Percentiles rank a stretch among this genome's conserved stretches.
phyloP scores from a whole-genome alignment of 176 grass and related monocot genomes.

The Alloteropsis semialata region DNA sequence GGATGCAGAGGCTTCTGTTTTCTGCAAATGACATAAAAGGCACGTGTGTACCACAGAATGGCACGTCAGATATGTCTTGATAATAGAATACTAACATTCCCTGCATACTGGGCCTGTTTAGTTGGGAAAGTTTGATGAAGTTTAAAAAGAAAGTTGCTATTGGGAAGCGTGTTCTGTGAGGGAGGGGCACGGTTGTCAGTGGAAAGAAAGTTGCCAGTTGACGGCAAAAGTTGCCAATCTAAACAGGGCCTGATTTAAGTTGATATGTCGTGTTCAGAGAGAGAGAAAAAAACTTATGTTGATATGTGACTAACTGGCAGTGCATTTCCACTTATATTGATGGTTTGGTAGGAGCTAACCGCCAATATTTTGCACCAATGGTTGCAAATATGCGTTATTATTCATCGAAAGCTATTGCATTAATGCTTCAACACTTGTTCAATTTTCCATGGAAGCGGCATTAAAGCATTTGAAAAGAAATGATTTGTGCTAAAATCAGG shows the following conservation, averaged over 20 bases:
- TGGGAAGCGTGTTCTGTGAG: too few species aligned
- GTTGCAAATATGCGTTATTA: not conserved
- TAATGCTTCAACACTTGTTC: not conserved
- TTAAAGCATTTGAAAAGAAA: not conserved
- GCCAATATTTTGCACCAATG: not conserved
- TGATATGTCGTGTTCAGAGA: too few species aligned
- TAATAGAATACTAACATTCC: not conserved
- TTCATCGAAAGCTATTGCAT: not conserved
- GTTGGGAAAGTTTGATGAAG: too few species aligned
- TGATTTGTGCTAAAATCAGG: not conserved
- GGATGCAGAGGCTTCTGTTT: not conserved
- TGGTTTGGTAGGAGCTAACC: not conserved
- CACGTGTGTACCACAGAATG: not conserved
- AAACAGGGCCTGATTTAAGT: too few species aligned
- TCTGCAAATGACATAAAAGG: slow-evolving; percentile 19
- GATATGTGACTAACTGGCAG: slow-evolving; percentile 8
- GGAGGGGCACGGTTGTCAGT: too few species aligned
- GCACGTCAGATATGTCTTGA: not conserved
- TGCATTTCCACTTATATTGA: slow-evolving; percentile 14
- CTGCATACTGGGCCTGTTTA: slow-evolving; percentile 8
- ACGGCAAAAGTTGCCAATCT: too few species aligned
- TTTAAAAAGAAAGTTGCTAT: too few species aligned
- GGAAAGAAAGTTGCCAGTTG: too few species aligned
- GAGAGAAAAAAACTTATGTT: not conserved
- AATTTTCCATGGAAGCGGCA: not conserved